A percentile compares a stretch with the other conserved stretches of the same genome.
Conservation (phyloP, 345 rosid species). For the Eucalyptus grandis region DNA sequence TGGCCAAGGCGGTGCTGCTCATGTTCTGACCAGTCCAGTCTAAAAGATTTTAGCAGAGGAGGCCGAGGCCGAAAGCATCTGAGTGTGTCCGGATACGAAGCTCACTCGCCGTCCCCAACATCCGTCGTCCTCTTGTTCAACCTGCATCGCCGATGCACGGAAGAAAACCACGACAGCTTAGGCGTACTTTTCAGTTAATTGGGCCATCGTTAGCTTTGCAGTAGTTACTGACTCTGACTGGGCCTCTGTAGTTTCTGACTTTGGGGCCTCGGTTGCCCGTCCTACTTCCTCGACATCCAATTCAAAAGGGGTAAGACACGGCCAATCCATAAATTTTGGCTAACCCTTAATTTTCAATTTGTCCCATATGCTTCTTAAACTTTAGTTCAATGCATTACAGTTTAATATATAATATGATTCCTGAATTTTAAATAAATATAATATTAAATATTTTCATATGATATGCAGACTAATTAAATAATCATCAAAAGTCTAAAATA, state of each 20-base stretch:
- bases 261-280: too few species aligned
- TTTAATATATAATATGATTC: too few species aligned
- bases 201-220: neutral
- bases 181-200: neutral
- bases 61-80: neutral
- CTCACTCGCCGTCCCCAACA: neutral
- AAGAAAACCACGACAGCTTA: neutral
- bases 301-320: too few species aligned
- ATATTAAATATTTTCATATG: too few species aligned
- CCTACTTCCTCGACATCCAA: too few species aligned
- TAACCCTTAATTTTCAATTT: too few species aligned
- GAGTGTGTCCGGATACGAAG: neutral
- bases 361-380: accelerated
- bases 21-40: neutral
- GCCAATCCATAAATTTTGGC: too few species aligned
- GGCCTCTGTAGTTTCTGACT: too few species aligned
- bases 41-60: neutral
- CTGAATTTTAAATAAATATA: too few species aligned
- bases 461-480: accelerated
- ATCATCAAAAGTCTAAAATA: too few species aligned
- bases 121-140: neutral
- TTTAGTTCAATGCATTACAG: too few species aligned
- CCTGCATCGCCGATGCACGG: neutral
- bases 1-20: neutral
- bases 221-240: neutral